A percentile compares a stretch with the other conserved stretches of the same genome.
Evolutionary conservation across 2,329 filamentous ascomycete species (phyloP).

Genomic region (Huntiella abstrusa): DNA sequence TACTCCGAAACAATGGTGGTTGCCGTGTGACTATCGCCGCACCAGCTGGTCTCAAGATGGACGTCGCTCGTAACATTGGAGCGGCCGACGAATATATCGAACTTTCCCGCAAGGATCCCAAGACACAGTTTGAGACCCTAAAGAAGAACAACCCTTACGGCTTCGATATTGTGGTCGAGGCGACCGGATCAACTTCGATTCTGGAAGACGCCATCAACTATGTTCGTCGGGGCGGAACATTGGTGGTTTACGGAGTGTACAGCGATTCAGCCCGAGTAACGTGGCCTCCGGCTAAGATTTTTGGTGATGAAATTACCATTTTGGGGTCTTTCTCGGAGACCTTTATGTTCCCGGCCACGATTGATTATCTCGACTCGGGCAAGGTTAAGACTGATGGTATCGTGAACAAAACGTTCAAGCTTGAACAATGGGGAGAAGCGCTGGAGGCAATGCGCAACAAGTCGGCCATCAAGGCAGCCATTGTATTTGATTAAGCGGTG

Average conservation of each 20-base stretch:
- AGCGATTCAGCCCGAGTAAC: slow-evolving; percentile 40
- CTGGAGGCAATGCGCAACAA: slow-evolving; percentile 54
- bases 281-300: slow-evolving; percentile 56
- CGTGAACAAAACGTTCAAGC: slow-evolving; percentile 52
- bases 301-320: slow-evolving; percentile 50
- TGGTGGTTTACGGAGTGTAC: slow-evolving; percentile 57
- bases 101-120: slow-evolving; percentile 33
- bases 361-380: slow-evolving; percentile 35
- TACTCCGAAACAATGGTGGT: slow-evolving; percentile 45
- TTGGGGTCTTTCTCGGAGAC: slow-evolving; percentile 56
- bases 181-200: slow-evolving; percentile 49
- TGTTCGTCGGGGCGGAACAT: slow-evolving; percentile 49
- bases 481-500: slow-evolving; percentile 37
- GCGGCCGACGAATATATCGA: slow-evolving; percentile 35
- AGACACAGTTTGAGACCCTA: slow-evolving; percentile 41
- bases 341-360: slow-evolving; percentile 45
- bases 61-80: slow-evolving; percentile 40
- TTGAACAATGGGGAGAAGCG: slow-evolving; percentile 55
- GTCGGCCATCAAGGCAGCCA: slow-evolving; percentile 54
- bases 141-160: slow-evolving; percentile 49
- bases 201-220: slow-evolving; percentile 55
- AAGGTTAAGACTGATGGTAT: slow-evolving; percentile 48
- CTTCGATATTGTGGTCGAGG: slow-evolving; percentile 54
- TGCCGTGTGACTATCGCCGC: slow-evolving; percentile 53
- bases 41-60: slow-evolving; percentile 50